Evolutionary conservation across 345 rosid species (phyloP).

Genomic region (Passiflora organensis): DNA sequence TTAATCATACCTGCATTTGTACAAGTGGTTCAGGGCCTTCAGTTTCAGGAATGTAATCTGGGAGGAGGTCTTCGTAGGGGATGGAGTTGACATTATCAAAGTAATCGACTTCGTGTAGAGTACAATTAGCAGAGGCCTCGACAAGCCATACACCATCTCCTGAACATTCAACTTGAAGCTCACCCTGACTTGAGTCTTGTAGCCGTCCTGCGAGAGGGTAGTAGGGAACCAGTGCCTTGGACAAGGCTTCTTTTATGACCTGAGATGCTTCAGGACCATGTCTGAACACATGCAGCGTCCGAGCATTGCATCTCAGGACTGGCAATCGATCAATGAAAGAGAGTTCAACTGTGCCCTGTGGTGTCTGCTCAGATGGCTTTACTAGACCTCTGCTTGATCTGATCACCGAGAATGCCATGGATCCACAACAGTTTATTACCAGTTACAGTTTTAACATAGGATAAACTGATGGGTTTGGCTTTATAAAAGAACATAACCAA

Average conservation of each 20-base stretch:
- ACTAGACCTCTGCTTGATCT: conserved; percentile 33
- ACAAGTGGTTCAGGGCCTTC: conserved; percentile 45
- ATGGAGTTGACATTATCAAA: conserved; percentile 29
- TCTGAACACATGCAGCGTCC: conserved; percentile 43
- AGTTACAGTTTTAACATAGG: no score
- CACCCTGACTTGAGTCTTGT: conserved; percentile 21
- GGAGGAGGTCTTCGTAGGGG: conserved; percentile 42
- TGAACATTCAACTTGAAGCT: conserved; percentile 43
- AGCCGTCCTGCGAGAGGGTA: conserved; percentile 56
- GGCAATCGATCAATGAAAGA: conserved; percentile 44
- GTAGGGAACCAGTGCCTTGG: conserved; percentile 49
- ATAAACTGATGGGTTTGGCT: no score
- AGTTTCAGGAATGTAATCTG: conserved; percentile 27
- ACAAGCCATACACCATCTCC: conserved; percentile 44
- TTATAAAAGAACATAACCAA: background rate
- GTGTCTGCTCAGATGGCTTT: conserved; percentile 34
- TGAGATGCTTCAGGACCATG: conserved; percentile 37
- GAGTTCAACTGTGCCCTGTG: conserved; percentile 31
- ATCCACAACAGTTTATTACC: no score
- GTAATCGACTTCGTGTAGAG: conserved; percentile 32
- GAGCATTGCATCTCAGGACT: conserved; percentile 46
- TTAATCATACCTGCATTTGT: conserved; percentile 58
- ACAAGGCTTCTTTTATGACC: conserved; percentile 42
- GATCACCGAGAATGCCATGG: conserved; percentile 36
- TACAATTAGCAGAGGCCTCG: conserved; percentile 36